These are phyloP conservation scores for Leccinum broughii DNA, from an alignment of 768 basidiomycete species.

Conservation along the genomic window DNA sequence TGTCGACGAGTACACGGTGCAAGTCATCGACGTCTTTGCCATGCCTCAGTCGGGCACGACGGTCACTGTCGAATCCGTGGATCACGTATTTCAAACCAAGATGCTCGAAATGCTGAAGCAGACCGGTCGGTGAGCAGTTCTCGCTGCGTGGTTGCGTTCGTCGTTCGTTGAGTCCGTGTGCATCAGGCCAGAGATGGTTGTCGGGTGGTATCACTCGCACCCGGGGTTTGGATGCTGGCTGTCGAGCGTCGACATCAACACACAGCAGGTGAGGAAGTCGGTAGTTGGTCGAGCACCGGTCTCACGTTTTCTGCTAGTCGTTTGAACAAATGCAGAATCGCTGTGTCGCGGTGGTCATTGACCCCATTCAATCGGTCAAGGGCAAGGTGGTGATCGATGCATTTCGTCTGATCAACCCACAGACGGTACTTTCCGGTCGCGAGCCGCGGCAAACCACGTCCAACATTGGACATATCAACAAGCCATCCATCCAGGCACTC, in stretches of 20 bases:
- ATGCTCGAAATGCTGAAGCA: conserved; percentile 99
- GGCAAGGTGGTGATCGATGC: conserved; percentile 99
- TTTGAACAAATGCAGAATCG: conserved; percentile 93
- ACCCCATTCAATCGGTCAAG: conserved; percentile 98
- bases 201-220: conserved; percentile 99
- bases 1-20: conserved; percentile 95
- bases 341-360: conserved; percentile 95
- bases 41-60: conserved; percentile 99
- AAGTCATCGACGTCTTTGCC: conserved; percentile 96
- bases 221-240: conserved; percentile 99
- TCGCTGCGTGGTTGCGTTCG: conserved; percentile 4
- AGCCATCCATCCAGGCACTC: conserved; percentile 97
- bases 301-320: conserved; percentile 54
- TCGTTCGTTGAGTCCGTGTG: conserved; percentile 8
- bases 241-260: conserved; percentile 98
- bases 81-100: conserved; percentile 97
- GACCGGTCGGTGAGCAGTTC: conserved; percentile 78
- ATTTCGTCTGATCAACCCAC: conserved; percentile 94
- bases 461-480: conserved; percentile 98
- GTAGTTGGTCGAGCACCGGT: conserved; percentile 1
- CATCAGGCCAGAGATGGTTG: conserved; percentile 89
- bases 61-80: conserved; percentile 96
- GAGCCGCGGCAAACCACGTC: conserved; percentile 97
- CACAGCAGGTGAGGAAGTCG: conserved; percentile 72
- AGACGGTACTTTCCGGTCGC: conserved; percentile 84